Percentiles rank a stretch among this genome's conserved stretches.
These are phyloP conservation scores for Gloeostereum incarnatum DNA, from an alignment of 768 basidiomycete species.

Conservation along the genomic window DNA sequence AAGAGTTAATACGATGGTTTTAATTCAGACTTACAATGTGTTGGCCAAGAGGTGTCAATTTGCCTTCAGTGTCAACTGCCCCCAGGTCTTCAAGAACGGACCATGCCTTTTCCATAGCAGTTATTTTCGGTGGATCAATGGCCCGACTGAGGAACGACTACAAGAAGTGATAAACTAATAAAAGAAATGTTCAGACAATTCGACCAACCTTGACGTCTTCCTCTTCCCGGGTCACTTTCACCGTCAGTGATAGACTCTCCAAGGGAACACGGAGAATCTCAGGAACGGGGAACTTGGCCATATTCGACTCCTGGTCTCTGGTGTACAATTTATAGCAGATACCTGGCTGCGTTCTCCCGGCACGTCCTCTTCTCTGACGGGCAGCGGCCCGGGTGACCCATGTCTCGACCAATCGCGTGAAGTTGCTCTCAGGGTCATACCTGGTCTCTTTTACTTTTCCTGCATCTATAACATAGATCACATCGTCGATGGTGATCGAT, in stretches of 20 bases:
- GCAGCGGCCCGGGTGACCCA: slow-evolving; percentile 77
- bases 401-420: slow-evolving; percentile 71
- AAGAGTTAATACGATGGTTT: slow-evolving; percentile 4
- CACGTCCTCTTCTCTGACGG: slow-evolving; percentile 79
- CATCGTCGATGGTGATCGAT: slow-evolving; percentile 86
- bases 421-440: slow-evolving; percentile 57
- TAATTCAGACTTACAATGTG: slow-evolving; percentile 46
- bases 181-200: slow-evolving; percentile 10
- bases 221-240: slow-evolving; percentile 71
- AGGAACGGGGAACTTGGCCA: slow-evolving; percentile 70
- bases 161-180: background rate
- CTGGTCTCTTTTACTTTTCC: slow-evolving; percentile 83
- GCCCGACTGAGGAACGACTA: slow-evolving; percentile 63
- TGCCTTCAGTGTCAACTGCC: slow-evolving; percentile 55
- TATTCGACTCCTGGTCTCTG: slow-evolving; percentile 53
- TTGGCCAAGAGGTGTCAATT: slow-evolving; percentile 73
- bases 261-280: slow-evolving; percentile 86
- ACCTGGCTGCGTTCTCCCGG: slow-evolving; percentile 78
- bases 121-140: slow-evolving; percentile 73
- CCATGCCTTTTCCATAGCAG: slow-evolving; percentile 74
- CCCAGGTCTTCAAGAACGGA: slow-evolving; percentile 65
- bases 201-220: slow-evolving; percentile 78
- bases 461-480: slow-evolving; percentile 76
- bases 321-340: slow-evolving; percentile 88
- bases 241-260: slow-evolving; percentile 71